A percentile compares a stretch with the other conserved stretches of the same genome.
Conservation (phyloP, 2,329 filamentous ascomycete genomes). For the Alternaria panax region DNA sequence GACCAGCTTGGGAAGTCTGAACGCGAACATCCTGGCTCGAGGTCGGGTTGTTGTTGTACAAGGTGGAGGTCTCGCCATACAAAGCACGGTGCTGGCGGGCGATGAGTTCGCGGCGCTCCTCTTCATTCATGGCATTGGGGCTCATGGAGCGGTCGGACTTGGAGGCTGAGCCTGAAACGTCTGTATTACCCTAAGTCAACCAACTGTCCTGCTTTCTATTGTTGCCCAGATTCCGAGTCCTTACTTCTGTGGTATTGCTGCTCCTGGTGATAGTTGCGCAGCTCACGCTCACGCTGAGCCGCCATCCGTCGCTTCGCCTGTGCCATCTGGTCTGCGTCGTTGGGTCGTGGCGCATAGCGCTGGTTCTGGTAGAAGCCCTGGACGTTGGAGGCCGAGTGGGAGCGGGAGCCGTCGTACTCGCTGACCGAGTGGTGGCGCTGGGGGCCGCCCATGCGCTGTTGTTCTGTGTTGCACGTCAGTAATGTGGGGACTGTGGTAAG, state of each 20-base stretch:
- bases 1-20: slow-evolving; percentile 66
- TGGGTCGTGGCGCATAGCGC: slow-evolving; percentile 85
- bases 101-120: slow-evolving; percentile 94
- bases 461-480: slow-evolving; percentile 57
- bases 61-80: slow-evolving; percentile 77
- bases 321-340: slow-evolving; percentile 97
- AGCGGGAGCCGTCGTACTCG: slow-evolving; percentile 80
- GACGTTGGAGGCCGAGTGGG: slow-evolving; percentile 77
- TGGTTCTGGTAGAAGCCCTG: slow-evolving; percentile 95
- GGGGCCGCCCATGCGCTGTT: slow-evolving; percentile 67
- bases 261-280: slow-evolving; percentile 99
- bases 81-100: slow-evolving; percentile 93
- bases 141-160: slow-evolving; percentile 89
- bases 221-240: slow-evolving; percentile 78
- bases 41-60: slow-evolving; percentile 72
- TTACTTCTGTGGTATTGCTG: slow-evolving; percentile 99
- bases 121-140: slow-evolving; percentile 88
- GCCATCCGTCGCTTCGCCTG: slow-evolving; percentile 99
- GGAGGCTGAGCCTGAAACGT: slow-evolving; percentile 72
- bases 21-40: slow-evolving; percentile 71
- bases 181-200: slow-evolving; percentile 69
- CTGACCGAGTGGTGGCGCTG: slow-evolving; percentile 84
- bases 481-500: slow-evolving; percentile 3
- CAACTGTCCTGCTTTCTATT: slow-evolving; percentile 53
- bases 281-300: slow-evolving; percentile 96